A percentile compares a stretch with the other conserved stretches of the same genome.
Evolutionary conservation across 2,329 filamentous ascomycete genomes (phyloP).

Genomic region (Monosporascus cannonballus): DNA sequence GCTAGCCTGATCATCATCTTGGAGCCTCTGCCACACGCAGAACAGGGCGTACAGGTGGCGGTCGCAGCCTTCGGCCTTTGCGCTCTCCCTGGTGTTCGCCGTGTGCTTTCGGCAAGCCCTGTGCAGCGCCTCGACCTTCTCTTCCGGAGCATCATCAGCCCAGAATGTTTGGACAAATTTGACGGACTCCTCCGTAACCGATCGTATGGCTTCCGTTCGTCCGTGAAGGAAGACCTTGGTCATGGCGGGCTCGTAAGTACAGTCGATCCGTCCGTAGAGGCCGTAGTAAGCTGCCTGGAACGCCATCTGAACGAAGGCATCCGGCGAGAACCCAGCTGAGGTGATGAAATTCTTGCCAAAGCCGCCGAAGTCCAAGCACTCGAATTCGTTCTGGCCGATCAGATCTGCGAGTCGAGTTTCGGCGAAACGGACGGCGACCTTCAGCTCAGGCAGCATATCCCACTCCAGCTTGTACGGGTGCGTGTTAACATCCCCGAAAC

Average conservation of each 20-base stretch:
- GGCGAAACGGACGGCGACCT: slow-evolving; percentile 86
- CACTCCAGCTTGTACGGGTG: slow-evolving; percentile 95
- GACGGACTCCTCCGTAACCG: slow-evolving; percentile 76
- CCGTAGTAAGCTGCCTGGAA: slow-evolving; percentile 98
- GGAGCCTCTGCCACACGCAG: slow-evolving; percentile 85
- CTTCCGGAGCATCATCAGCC: slow-evolving; percentile 76
- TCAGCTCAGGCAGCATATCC: slow-evolving; percentile 92
- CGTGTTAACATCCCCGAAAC: slow-evolving; percentile 88
- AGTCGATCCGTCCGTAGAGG: slow-evolving; percentile 87
- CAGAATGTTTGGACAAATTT: slow-evolving; percentile 92
- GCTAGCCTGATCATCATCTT: slow-evolving; percentile 65
- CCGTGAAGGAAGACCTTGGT: slow-evolving; percentile 92
- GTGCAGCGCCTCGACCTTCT: slow-evolving; percentile 80
- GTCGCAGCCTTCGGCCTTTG: slow-evolving; percentile 86
- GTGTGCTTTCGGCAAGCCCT: slow-evolving; percentile 81
- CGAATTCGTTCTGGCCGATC: slow-evolving; percentile 94
- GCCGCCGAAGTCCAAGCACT: slow-evolving; percentile 78
- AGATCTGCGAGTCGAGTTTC: slow-evolving; percentile 91
- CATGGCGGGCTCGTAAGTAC: slow-evolving; percentile 97
- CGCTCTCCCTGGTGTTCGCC: slow-evolving; percentile 72
- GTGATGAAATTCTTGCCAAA: slow-evolving; percentile 99
- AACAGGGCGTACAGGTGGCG: slow-evolving; percentile 90
- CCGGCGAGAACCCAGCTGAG: slow-evolving; percentile 91
- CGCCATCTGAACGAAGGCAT: slow-evolving; percentile 98
- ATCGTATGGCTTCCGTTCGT: slow-evolving; percentile 86